These are phyloP conservation scores for Lipomyces anomalus DNA, from an alignment of 805 yeast genomes.

Conservation along the genomic window DNA sequence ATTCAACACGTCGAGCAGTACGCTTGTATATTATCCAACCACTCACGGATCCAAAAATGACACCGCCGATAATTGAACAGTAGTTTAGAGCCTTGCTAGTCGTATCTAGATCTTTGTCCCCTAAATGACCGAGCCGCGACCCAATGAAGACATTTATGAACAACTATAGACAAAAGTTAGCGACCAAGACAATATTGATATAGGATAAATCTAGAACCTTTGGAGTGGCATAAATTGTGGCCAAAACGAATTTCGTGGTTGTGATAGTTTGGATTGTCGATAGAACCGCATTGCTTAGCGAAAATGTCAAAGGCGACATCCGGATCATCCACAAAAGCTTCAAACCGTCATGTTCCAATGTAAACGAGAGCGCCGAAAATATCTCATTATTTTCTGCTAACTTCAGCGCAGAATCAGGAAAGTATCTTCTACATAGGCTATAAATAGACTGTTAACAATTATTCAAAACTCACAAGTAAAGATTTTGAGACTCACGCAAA, in stretches of 20 bases:
- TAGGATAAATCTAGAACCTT: constrained; percentile 30
- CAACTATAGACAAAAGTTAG: constrained; percentile 4
- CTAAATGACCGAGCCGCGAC: constrained; percentile 16
- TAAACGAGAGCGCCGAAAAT: constrained; percentile 68
- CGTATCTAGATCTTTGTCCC: constrained; percentile 15
- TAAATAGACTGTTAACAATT: background rate
- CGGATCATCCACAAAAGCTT: constrained; percentile 65
- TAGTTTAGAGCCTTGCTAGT: constrained; percentile 14
- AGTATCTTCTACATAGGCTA: constrained; percentile 50
- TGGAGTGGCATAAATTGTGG: constrained; percentile 74
- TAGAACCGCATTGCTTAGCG: constrained; percentile 85
- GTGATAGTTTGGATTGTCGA: constrained; percentile 79
- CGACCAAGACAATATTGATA: background rate
- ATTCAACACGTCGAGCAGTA: constrained; percentile 13
- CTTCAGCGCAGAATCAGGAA: constrained; percentile 52
- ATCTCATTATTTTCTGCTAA: constrained; percentile 57
- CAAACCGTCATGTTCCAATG: constrained; percentile 65
- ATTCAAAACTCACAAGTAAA: too few species aligned
- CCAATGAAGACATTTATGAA: constrained; percentile 23
- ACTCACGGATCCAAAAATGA: constrained; percentile 11
- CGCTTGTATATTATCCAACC: constrained; percentile 22
- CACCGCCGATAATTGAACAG: constrained; percentile 13
- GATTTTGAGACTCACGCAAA: constrained; percentile 39
- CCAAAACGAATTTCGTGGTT: constrained; percentile 55
- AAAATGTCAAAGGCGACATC: constrained; percentile 88